Conservation (phyloP, 2,329 filamentous ascomycete species). For the Fonsecaea erecta region DNA sequence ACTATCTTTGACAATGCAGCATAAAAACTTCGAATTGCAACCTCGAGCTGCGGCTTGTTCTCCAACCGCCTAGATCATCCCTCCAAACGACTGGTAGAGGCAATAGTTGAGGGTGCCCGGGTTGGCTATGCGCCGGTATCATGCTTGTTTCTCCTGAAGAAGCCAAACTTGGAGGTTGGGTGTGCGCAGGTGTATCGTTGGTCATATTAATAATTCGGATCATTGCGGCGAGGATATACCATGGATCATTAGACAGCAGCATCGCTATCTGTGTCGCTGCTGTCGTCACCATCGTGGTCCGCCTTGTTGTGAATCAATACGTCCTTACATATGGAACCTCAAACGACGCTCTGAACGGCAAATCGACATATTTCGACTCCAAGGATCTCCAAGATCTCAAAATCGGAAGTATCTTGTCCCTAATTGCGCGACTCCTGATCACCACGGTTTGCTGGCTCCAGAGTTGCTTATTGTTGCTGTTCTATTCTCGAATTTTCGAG, state of each 20-base stretch:
- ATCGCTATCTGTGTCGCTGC: slow-evolving; percentile 22
- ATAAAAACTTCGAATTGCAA: not conserved
- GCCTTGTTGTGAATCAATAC: slow-evolving; percentile 29
- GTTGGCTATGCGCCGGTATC: not conserved
- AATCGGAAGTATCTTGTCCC: slow-evolving; percentile 36
- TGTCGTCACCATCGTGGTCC: slow-evolving; percentile 21
- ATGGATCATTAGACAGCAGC: slow-evolving; percentile 29
- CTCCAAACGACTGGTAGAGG: not conserved
- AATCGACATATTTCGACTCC: slow-evolving; percentile 27
- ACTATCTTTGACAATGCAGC: not conserved
- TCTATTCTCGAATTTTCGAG: slow-evolving; percentile 37
- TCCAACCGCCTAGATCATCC: not conserved
- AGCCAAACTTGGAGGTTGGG: slow-evolving; percentile 26
- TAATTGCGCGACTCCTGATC: slow-evolving; percentile 35
- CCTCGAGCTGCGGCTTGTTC: not conserved
- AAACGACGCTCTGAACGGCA: slow-evolving; percentile 31
- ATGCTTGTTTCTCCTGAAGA: slow-evolving; percentile 30
- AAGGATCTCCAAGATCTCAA: slow-evolving; percentile 37
- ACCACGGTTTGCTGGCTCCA: slow-evolving; percentile 39
- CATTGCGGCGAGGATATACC: slow-evolving; percentile 22
- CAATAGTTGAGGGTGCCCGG: not conserved
- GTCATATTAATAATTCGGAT: slow-evolving; percentile 28
- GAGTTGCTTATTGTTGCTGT: slow-evolving; percentile 37
- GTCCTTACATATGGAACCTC: slow-evolving; percentile 30
- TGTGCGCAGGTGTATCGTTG: slow-evolving; percentile 26